Conservation (phyloP, 371 early-diverging fungal species). For the Actinomortierella ambigua region DNA sequence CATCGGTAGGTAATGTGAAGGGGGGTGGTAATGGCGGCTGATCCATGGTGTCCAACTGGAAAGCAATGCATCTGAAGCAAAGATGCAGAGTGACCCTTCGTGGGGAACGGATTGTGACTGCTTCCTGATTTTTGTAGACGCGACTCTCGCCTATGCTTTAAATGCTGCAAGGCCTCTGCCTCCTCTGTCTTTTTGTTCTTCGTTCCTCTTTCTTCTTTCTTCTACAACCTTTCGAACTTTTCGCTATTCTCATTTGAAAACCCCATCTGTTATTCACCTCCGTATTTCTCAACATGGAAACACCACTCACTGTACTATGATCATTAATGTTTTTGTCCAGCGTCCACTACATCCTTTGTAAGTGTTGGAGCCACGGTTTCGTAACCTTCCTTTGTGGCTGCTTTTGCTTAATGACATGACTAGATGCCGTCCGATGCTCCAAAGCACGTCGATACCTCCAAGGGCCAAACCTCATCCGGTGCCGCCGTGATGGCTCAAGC, state of each 20-base stretch:
- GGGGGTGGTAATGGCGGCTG: no score
- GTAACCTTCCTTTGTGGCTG: neutral
- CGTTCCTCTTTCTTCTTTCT: neutral
- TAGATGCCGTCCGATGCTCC: constrained; percentile 11
- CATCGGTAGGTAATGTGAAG: no score
- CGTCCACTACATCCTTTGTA: neutral
- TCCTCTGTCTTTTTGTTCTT: no score
- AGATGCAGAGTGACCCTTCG: no score
- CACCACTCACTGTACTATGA: neutral
- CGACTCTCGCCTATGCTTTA: no score
- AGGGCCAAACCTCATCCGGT: constrained; percentile 16
- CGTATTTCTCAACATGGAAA: no score
- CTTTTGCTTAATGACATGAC: neutral
- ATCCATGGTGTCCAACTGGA: no score
- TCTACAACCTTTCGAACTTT: neutral
- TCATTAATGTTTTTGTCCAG: neutral
- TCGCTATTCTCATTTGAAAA: neutral
- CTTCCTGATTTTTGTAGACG: no score
- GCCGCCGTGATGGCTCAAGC: constrained; percentile 1
- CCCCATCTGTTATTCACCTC: no score
- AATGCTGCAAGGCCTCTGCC: no score
- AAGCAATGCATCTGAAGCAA: no score
- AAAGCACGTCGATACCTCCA: constrained; percentile 2
- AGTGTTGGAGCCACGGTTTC: neutral
- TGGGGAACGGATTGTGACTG: no score